A percentile compares a stretch with the other conserved stretches of the same genome.
phyloP scores from a whole-genome alignment of 345 rosid genomes.

The Kernera saxatilis region DNA sequence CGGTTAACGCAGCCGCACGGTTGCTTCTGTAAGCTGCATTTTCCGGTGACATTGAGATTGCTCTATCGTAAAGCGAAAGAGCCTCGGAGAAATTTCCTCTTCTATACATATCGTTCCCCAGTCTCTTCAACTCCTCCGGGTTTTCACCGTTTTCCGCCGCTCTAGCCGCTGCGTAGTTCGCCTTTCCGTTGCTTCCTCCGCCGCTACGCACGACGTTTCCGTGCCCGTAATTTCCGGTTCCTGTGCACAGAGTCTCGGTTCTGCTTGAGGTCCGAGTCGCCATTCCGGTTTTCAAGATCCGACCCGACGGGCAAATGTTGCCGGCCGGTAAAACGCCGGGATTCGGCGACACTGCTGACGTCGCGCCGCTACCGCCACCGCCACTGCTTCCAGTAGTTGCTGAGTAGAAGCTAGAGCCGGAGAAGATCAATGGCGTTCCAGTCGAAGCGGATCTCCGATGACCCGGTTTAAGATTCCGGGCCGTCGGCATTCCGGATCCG shows the following conservation, averaged over 20 bases:
- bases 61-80: slow-evolving; percentile 62
- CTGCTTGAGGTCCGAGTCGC: slow-evolving; percentile 42
- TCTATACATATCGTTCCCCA: slow-evolving; percentile 77
- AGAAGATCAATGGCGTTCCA: slow-evolving; percentile 66
- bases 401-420: slow-evolving; percentile 47
- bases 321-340: slow-evolving; percentile 58
- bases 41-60: slow-evolving; percentile 65
- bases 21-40: slow-evolving; percentile 75
- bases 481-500: slow-evolving; percentile 36
- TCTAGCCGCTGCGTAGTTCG: slow-evolving; percentile 44
- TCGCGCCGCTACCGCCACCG: slow-evolving; percentile 15
- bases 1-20: slow-evolving; percentile 85
- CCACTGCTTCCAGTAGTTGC: slow-evolving; percentile 16
- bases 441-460: slow-evolving; percentile 79
- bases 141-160: slow-evolving; percentile 38
- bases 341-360: slow-evolving; percentile 36
- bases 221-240: slow-evolving; percentile 85
- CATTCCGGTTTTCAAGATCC: slow-evolving; percentile 63
- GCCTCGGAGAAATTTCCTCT: slow-evolving; percentile 73
- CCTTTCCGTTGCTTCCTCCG: slow-evolving; percentile 10
- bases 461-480: slow-evolving; percentile 40
- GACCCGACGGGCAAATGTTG: slow-evolving; percentile 89
- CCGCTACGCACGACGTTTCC: slow-evolving; percentile 73
- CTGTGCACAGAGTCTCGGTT: slow-evolving; percentile 60
- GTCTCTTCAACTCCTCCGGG: slow-evolving; percentile 75